phyloP scores from a whole-genome alignment of 2,329 filamentous ascomycete genomes.

The Fusarium compactum region DNA sequence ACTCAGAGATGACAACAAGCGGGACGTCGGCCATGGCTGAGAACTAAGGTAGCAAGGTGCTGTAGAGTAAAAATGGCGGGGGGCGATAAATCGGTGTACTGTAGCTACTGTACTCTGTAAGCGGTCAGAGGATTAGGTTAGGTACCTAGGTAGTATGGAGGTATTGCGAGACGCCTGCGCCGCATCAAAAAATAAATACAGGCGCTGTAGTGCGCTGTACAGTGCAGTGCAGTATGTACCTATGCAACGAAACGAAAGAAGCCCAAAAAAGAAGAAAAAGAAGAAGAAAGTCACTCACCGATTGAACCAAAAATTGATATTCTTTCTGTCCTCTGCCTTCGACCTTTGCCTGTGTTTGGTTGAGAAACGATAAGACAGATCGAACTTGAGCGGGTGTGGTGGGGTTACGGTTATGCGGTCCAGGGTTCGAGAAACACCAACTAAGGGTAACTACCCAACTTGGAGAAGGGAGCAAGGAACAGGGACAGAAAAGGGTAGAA shows the following conservation, averaged over 20 bases:
- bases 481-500: conserved; percentile 3
- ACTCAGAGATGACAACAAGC: conserved; percentile 79
- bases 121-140: conserved; percentile 41
- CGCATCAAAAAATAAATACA: conserved; percentile 20
- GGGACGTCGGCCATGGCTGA: conserved; percentile 76
- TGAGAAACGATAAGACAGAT: conserved; percentile 25
- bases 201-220: background rate
- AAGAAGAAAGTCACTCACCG: background rate
- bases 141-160: too few relatives aligned
- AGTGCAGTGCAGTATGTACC: background rate
- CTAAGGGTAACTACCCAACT: background rate
- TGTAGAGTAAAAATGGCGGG: background rate
- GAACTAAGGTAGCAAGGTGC: background rate
- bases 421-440: conserved; percentile 32
- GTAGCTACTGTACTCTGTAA: conserved; percentile 10
- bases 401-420: conserved; percentile 44
- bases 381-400: conserved; percentile 39
- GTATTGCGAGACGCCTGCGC: conserved; percentile 40
- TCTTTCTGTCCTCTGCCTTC: background rate
- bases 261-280: background rate
- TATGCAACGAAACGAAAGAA: background rate
- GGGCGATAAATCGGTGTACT: conserved; percentile 28
- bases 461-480: conserved; percentile 12
- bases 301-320: background rate
- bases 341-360: conserved; percentile 23